Evolutionary conservation across 2,329 filamentous ascomycete species (phyloP), one percentile per base, ranked within the genome.

Genomic region (Fusarium sp.): DNA sequence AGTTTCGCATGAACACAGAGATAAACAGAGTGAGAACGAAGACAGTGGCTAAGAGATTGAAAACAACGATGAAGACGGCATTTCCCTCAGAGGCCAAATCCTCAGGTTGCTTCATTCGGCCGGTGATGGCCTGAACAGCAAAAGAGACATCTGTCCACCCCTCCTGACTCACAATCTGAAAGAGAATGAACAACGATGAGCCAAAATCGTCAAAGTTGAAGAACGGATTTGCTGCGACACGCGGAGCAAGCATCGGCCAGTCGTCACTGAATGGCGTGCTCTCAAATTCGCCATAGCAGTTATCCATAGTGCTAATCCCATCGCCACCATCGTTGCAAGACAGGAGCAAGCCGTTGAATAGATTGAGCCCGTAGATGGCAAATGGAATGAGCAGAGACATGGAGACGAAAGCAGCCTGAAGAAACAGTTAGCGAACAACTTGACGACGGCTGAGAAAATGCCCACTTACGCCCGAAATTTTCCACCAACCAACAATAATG

Each of bases 1-100:
- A 99, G 78, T 97, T 99, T 63, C 96, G 93, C 96, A 99, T 99
- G 78, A 99, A 99, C 63, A 99, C 96, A 57, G 96, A 98, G 46
- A 99, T 96, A 78, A 99, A 99, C 75, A 99, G 83, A 2, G 96
- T 99, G 75, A 99, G 85, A 64, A 99, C 91, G 80, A 99, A 99
- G 67, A 99, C 95, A 0, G 96, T 96, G 31, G 94, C 94, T 72
- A 99, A 85, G 76, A 99, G 87, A 80, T 99, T 99, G 88, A 98
- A 99, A 6, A 95, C 85, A 56, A 99, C 88, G 76, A 99, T 97
- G 83, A 97, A 99, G 35, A 98, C 78, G 1, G 93, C 94, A 69
- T 99, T 98, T 39, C 91, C 94, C 74, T 94, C 88, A 2, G 91
- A 87, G 3, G 87, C 84, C 63, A 90, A 89, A 31, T 86, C 80